These are phyloP conservation scores for Cnidoscolus chayamansa DNA, from an alignment of 441 rosid genomes.

Conservation along the genomic window DNA sequence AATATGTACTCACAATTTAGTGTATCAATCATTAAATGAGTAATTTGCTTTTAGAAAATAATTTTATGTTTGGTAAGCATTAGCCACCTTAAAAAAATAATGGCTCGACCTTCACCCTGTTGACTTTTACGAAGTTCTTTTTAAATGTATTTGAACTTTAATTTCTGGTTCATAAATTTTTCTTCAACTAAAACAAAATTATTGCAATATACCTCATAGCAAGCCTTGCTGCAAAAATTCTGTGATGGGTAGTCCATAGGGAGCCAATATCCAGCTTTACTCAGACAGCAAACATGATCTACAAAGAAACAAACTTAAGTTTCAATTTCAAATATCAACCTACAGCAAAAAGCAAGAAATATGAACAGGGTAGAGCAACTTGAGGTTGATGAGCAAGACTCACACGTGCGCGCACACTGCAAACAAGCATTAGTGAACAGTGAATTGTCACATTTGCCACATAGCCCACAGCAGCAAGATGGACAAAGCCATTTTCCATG, in stretches of 20 bases:
- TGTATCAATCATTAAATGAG: too few species aligned
- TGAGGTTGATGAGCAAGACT: conserved; percentile 18
- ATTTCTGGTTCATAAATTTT: background rate
- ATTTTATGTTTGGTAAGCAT: too few species aligned
- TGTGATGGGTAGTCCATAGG: conserved; percentile 21
- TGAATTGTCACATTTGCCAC: conserved; percentile 29
- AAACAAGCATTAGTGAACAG: conserved; percentile 30
- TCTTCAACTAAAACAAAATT: background rate
- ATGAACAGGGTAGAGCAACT: background rate
- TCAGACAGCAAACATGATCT: conserved; percentile 42
- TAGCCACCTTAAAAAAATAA: too few species aligned
- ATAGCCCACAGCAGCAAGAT: conserved; percentile 43
- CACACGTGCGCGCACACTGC: conserved; percentile 40
- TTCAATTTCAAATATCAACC: background rate
- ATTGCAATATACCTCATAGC: conserved; percentile 33
- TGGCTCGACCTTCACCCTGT: too few species aligned
- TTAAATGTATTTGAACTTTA: background rate
- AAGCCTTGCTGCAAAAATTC: conserved; percentile 35
- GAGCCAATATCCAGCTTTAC: conserved; percentile 24
- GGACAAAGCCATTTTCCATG: conserved; percentile 39
- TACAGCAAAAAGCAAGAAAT: background rate
- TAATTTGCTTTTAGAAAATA: too few species aligned
- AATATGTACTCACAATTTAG: too few species aligned
- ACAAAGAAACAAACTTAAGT: conserved; percentile 15
- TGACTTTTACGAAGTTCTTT: background rate